Evolutionary conservation across 2,329 filamentous ascomycete genomes (phyloP).

Genomic region (Ustilaginoidea virens): DNA sequence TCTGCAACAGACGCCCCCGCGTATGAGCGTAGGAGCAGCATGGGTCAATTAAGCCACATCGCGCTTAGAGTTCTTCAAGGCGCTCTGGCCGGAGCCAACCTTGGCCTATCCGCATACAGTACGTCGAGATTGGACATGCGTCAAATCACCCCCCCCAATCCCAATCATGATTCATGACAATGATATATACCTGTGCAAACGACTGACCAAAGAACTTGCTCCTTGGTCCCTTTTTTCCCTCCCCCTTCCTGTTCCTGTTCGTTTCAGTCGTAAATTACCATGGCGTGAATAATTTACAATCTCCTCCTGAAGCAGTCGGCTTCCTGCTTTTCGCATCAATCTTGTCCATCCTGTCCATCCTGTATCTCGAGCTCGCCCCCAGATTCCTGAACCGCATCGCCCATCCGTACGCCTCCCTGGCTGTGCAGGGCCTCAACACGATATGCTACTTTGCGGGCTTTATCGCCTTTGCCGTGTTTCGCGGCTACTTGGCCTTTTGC

Average conservation of each 20-base stretch:
- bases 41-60: conserved; percentile 6
- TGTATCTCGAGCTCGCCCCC: conserved; percentile 35
- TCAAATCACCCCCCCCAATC: conserved; percentile 7
- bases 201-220: not conserved
- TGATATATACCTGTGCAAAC: conserved; percentile 6
- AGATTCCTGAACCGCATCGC: conserved; percentile 28
- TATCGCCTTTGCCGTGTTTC: conserved; percentile 40
- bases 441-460: conserved; percentile 45
- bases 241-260: too few species aligned
- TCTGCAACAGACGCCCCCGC: too few species aligned
- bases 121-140: conserved; percentile 5
- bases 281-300: conserved; percentile 34
- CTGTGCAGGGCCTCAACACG: conserved; percentile 34
- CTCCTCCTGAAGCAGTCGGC: conserved; percentile 40
- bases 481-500: conserved; percentile 40
- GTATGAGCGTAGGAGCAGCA: too few species aligned
- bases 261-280: conserved; percentile 52
- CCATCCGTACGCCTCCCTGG: conserved; percentile 32
- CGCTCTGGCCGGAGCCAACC: conserved; percentile 7
- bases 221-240: too few species aligned
- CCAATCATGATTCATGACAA: conserved; percentile 7
- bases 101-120: conserved; percentile 10
- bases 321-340: conserved; percentile 40
- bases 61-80: conserved; percentile 8
- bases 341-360: conserved; percentile 37